Evolutionary conservation across 2,329 filamentous ascomycete species (phyloP).

Genomic region (Capronia epimyces): DNA sequence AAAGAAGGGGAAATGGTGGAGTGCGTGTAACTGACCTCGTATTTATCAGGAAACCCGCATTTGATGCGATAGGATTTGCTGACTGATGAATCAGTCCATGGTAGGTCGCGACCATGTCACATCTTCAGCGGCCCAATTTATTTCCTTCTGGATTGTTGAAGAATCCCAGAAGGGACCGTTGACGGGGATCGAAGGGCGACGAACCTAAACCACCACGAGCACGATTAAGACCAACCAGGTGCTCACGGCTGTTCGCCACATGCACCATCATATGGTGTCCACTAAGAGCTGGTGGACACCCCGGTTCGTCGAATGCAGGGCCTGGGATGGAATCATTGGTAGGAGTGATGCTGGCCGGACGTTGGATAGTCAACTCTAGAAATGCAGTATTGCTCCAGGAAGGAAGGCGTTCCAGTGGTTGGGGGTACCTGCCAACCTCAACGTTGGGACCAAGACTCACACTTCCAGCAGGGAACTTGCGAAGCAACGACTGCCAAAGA

Average conservation of each 20-base stretch:
- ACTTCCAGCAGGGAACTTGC: slow-evolving; percentile 47
- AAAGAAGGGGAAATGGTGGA: background rate
- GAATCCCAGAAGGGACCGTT: slow-evolving; percentile 71
- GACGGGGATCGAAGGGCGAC: slow-evolving; percentile 65
- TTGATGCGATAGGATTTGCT: no score
- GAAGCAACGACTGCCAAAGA: slow-evolving; percentile 59
- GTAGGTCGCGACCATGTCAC: background rate
- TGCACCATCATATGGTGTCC: slow-evolving; percentile 51
- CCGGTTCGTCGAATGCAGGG: background rate
- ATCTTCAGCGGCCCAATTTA: background rate
- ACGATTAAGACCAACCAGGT: slow-evolving; percentile 69
- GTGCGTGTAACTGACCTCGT: background rate
- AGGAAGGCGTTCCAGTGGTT: slow-evolving; percentile 50
- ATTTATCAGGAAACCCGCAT: no score
- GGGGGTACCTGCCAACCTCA: slow-evolving; percentile 32
- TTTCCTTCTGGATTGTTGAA: slow-evolving; percentile 53
- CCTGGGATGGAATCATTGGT: background rate
- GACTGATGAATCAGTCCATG: no score
- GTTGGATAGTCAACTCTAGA: slow-evolving; percentile 41
- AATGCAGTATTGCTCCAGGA: slow-evolving; percentile 64
- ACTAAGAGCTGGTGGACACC: background rate
- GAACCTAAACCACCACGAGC: slow-evolving; percentile 79
- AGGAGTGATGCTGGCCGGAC: background rate
- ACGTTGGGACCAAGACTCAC: slow-evolving; percentile 44
- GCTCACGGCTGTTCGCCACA: slow-evolving; percentile 63